Conservation (phyloP, 1,284 basidiomycete genomes). For the Anthracocystis panici-leucophaei region DNA sequence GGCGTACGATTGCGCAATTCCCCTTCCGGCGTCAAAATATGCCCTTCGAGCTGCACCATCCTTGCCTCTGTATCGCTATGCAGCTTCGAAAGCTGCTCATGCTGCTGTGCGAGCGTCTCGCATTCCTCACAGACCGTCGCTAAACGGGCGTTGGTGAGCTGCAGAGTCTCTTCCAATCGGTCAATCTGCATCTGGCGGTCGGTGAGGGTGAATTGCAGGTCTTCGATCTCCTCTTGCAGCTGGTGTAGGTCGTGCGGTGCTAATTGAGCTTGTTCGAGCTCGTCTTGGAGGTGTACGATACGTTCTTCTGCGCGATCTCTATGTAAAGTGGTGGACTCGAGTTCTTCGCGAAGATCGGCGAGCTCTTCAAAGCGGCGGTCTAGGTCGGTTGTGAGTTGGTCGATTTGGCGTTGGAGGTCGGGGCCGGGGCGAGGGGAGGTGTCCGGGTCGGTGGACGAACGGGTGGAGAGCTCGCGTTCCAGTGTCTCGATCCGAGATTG, state of each 20-base stretch:
- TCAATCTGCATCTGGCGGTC: conserved; percentile 10
- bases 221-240: conserved; percentile 12
- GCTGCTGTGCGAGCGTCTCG: conserved; percentile 2
- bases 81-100: background rate
- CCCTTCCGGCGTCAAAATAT: conserved; percentile 18
- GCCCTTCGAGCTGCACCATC: conserved; percentile 6
- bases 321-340: background rate
- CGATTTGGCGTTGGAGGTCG: conserved; percentile 6
- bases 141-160: conserved; percentile 15
- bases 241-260: background rate
- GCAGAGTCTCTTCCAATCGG: conserved; percentile 30
- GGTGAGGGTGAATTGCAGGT: background rate
- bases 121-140: conserved; percentile 3
- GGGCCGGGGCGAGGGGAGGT: background rate
- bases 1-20: conserved; percentile 13
- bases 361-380: conserved; percentile 39
- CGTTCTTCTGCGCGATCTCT: conserved; percentile 8
- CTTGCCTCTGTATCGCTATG: background rate
- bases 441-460: background rate
- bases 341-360: conserved; percentile 23
- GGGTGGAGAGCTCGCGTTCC: conserved; percentile 19
- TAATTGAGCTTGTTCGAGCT: conserved; percentile 10
- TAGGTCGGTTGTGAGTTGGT: conserved; percentile 21
- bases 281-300: conserved; percentile 10
- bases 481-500: conserved; percentile 6